Evolutionary conservation across 1,139 yeast genomes (phyloP).

Genomic region (Chernovozyma aurita): DNA sequence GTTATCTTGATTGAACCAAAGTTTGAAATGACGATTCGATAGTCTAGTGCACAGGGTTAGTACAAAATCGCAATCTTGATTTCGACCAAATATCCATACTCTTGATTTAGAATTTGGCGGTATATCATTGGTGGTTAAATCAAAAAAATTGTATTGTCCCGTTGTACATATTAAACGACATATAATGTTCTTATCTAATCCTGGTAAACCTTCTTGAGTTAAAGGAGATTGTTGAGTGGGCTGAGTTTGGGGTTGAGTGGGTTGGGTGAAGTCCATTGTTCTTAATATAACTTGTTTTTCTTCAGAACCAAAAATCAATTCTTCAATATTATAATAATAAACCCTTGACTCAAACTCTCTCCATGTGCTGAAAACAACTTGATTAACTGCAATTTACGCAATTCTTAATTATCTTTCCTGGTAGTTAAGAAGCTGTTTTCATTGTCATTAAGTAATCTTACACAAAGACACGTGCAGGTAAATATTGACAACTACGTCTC

Average conservation of each 20-base stretch:
- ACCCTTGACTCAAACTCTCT: too few species aligned
- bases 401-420: too few species aligned
- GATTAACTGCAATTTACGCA: too few species aligned
- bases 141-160: slow-evolving; percentile 50
- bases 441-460: too few species aligned
- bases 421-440: too few species aligned
- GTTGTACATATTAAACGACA: slow-evolving; percentile 63
- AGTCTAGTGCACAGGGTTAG: slow-evolving; percentile 62
- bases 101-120: slow-evolving; percentile 14
- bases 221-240: slow-evolving; percentile 57
- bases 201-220: slow-evolving; percentile 21
- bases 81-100: slow-evolving; percentile 79
- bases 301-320: too few species aligned
- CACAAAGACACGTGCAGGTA: too few species aligned
- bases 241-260: slow-evolving; percentile 53
- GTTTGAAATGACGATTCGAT: slow-evolving; percentile 72
- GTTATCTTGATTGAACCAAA: slow-evolving; percentile 55
- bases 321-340: too few species aligned
- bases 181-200: slow-evolving; percentile 26
- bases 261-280: slow-evolving; percentile 33
- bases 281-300: not conserved
- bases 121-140: slow-evolving; percentile 22
- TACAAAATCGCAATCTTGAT: slow-evolving; percentile 60
- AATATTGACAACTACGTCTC: too few species aligned
- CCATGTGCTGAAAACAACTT: too few species aligned